Percentiles rank a stretch among this genome's conserved stretches.
Conservation (phyloP, 306 rosid species). For the Fragaria nilgerrensis region DNA sequence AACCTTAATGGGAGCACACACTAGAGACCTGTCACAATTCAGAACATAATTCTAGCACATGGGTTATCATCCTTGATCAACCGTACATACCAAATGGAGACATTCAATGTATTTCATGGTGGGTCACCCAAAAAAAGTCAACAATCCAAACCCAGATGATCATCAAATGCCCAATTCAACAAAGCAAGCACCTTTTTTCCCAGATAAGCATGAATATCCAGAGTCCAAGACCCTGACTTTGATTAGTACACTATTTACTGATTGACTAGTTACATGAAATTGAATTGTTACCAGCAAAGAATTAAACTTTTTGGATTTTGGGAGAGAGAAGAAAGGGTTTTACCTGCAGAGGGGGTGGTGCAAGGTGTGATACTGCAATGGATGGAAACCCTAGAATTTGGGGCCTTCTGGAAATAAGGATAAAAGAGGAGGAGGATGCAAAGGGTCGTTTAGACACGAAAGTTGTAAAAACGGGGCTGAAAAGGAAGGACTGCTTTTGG, state of each 20-base stretch:
- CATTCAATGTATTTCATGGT: not conserved
- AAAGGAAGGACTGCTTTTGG: not conserved
- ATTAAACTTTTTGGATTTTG: not conserved
- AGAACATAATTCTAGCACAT: not conserved
- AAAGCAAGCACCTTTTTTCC: not conserved
- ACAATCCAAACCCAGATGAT: slow-evolving; percentile 13
- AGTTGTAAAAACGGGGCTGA: slow-evolving; percentile 6
- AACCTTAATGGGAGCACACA: not conserved
- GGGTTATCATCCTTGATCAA: not conserved
- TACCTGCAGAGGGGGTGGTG: slow-evolving; percentile 27
- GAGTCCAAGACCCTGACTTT: slow-evolving; percentile 10
- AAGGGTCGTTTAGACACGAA: slow-evolving; percentile 21
- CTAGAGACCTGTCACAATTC: not conserved
- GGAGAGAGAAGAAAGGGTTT: slow-evolving; percentile 14
- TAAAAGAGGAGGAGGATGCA: slow-evolving; percentile 23
- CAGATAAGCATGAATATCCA: not conserved
- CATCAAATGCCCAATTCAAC: not conserved
- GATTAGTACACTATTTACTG: not conserved
- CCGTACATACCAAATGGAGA: not conserved
- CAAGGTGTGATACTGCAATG: slow-evolving; percentile 12
- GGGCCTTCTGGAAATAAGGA: slow-evolving; percentile 34
- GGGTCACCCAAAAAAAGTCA: slow-evolving; percentile 25
- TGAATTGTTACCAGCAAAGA: not conserved
- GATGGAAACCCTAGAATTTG: slow-evolving; percentile 41
- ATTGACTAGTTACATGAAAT: slow-evolving; percentile 4